Percentiles rank a stretch among this genome's conserved stretches.
phyloP scores from a whole-genome alignment of 768 basidiomycete genomes.

The Ramaria sp. region DNA sequence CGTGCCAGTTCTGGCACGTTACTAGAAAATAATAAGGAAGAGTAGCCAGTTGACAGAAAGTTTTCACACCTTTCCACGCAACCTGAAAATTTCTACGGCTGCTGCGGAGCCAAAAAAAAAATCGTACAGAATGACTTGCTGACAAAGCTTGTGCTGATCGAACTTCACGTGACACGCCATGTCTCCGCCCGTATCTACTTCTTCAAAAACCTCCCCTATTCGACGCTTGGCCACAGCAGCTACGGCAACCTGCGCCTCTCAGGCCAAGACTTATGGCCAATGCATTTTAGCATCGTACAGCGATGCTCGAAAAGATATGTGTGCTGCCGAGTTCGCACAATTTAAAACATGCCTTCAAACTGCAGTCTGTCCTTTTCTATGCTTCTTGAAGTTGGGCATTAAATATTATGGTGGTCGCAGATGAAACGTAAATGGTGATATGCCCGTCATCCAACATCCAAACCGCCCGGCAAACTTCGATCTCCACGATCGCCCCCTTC shows the following conservation, averaged over 20 bases:
- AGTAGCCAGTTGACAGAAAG: no score
- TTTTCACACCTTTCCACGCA: no score
- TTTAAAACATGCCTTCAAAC: slow-evolving; percentile 77
- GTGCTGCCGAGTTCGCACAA: slow-evolving; percentile 70
- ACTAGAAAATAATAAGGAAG: no score
- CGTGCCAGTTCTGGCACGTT: no score
- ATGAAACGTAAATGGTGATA: slow-evolving; percentile 48
- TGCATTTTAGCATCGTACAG: slow-evolving; percentile 78
- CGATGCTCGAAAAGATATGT: slow-evolving; percentile 77
- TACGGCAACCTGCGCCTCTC: slow-evolving; percentile 57
- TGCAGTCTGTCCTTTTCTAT: slow-evolving; percentile 45
- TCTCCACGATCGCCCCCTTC: slow-evolving; percentile 42
- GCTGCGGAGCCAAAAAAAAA: no score
- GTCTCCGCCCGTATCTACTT: background rate
- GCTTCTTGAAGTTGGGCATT: background rate
- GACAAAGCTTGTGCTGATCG: no score
- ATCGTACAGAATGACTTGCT: background rate
- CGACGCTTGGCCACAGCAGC: slow-evolving; percentile 59
- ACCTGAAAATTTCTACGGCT: no score
- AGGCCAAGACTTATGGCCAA: slow-evolving; percentile 77
- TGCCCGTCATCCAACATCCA: slow-evolving; percentile 14
- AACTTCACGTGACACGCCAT: background rate
- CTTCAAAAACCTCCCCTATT: slow-evolving; percentile 32
- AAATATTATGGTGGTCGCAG: slow-evolving; percentile 20
- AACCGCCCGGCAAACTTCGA: slow-evolving; percentile 22